These are phyloP conservation scores for Helianthus tuberosus DNA, from an alignment of 129 eudicot species.

Conservation along the genomic window DNA sequence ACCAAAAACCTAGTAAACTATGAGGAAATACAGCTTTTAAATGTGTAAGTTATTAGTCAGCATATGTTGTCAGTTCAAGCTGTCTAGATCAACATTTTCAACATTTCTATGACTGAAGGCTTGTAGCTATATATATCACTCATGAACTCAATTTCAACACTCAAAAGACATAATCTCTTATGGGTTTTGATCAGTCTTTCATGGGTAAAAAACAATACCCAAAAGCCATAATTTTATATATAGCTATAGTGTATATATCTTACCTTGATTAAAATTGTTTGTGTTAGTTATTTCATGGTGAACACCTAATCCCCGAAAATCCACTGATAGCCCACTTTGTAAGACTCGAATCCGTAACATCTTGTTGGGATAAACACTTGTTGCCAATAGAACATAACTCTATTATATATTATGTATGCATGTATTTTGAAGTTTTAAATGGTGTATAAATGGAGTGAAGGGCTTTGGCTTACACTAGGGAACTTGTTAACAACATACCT, in stretches of 20 bases:
- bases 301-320: no score
- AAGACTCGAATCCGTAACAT: no score
- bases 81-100: constrained; percentile 4
- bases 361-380: no score
- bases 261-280: not conserved
- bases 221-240: not conserved
- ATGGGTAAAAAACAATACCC: not conserved
- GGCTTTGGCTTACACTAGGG: not conserved
- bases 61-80: constrained; percentile 7
- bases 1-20: not conserved
- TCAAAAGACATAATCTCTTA: not conserved
- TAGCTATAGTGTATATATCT: not conserved
- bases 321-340: no score
- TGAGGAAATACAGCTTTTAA: not conserved
- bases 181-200: not conserved
- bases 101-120: not conserved
- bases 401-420: not conserved
- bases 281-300: not conserved
- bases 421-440: not conserved
- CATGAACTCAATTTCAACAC: not conserved
- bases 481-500: constrained; percentile 43
- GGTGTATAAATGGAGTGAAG: constrained; percentile 17
- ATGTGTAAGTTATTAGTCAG: not conserved
- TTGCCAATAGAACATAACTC: no score
- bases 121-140: not conserved